Evolutionary conservation across 1,284 basidiomycete species (phyloP), one percentile per base, ranked within the genome.

Genomic region (Boletus sp.): DNA sequence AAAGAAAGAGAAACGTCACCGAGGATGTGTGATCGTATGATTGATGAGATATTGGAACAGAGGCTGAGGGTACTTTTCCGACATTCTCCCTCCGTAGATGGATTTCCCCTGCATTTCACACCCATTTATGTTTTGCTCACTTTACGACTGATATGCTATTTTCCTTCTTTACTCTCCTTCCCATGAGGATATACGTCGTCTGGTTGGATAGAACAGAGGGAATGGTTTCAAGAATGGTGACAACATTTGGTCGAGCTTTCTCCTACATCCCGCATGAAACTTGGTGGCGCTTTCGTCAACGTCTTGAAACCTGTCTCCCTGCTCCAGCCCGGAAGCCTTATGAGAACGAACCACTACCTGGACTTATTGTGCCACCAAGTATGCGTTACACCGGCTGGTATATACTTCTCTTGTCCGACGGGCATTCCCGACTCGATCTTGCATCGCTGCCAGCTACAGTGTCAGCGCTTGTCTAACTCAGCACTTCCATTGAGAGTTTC

Each of bases 21-120:
- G 69, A 57, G 69, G 63, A 53, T 90, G 87, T 74, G 78, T 90
- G 61, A 77, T 90, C 67, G 87, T 82, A 71, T 90, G 72, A 81
- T 58, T 62, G 46, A 50, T 41, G 50, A 37, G 40, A 40, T 38
- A 29, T 46, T 53, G 41, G 52, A 44, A 35, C 48, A 38, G 49
- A 52, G 49, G 47, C 34, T 37, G 41, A 39, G 44, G 52, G 51
- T 51, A 65, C 57, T 44, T 51, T 40, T 51, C 41, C 50, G 29
- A 45, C 46, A 41, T 50, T n/a, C n/a, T n/a, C n/a, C 42, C 44
- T 62, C 39, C 42, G 48, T 69, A 66, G 66, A 65, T 54, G 61
- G 60, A 66, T 69, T 54, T 60, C 32, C 41, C 51, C 50, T 68
- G 63, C 69, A 76, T 77, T 74, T 79, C 70, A 76, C 67, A 71